Conservation (phyloP, 176 grass and related monocot genomes). For the Oryza officinalis region DNA sequence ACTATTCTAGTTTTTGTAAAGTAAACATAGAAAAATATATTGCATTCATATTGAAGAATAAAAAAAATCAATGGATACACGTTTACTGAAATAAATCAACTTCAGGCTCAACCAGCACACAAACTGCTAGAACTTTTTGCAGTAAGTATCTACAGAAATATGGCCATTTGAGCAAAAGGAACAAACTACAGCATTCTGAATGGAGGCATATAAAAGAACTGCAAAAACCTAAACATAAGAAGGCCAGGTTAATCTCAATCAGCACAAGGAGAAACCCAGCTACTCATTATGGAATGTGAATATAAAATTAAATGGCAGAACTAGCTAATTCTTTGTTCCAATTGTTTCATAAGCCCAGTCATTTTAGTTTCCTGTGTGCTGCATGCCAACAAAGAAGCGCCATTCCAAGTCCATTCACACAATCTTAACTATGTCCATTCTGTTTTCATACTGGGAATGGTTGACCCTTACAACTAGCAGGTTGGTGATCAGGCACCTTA, state of each 20-base stretch:
- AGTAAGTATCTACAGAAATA: neutral
- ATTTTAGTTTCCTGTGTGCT: neutral
- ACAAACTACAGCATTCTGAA: neutral
- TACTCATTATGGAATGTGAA: neutral
- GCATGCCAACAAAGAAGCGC: neutral
- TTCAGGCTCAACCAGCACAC: constrained; percentile 1
- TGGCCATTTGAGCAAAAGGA: neutral
- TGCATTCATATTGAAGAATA: neutral
- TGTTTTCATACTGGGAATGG: neutral
- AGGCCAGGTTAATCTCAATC: neutral
- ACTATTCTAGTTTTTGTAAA: neutral
- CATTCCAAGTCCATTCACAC: neutral
- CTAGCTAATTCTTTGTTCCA: neutral
- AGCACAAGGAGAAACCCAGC: neutral
- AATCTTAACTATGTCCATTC: neutral
- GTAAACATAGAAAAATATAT: neutral
- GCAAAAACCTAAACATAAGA: constrained; percentile 14
- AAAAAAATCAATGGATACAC: neutral
- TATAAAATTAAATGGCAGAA: neutral
- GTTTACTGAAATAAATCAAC: neutral
- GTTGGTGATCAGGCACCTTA: neutral
- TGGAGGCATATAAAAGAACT: neutral
- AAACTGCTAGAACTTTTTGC: neutral
- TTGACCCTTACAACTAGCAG: neutral
- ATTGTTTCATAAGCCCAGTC: neutral